A percentile compares a stretch with the other conserved stretches of the same genome.
These are phyloP conservation scores for Kluyveromyces starmeri DNA, from an alignment of 805 yeast species.

Conservation along the genomic window DNA sequence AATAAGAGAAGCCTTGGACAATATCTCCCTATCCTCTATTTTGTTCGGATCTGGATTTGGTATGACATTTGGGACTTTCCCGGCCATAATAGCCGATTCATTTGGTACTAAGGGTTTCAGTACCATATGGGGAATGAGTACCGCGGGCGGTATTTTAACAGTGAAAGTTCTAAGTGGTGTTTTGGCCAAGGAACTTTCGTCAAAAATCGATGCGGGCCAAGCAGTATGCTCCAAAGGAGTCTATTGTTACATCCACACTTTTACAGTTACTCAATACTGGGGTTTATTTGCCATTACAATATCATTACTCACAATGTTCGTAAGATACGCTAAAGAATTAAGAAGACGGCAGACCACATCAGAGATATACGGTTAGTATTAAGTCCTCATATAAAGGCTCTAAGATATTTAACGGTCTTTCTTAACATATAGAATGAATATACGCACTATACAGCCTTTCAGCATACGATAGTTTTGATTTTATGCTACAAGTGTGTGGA, in stretches of 20 bases:
- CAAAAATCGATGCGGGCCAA: conserved; percentile 32
- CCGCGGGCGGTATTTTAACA: conserved; percentile 58
- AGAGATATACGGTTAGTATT: no score
- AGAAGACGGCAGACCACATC: no score
- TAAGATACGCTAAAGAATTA: conserved; percentile 5
- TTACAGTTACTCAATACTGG: conserved; percentile 23
- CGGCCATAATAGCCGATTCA: conserved; percentile 64
- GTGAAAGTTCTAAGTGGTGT: conserved; percentile 45
- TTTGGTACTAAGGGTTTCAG: conserved; percentile 63
- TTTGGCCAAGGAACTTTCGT: conserved; percentile 48
- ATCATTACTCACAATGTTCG: conserved; percentile 14
- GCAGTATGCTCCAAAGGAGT: conserved; percentile 38
- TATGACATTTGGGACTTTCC: conserved; percentile 61
- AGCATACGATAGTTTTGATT: no score
- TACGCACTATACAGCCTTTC: no score
- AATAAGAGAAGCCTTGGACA: conserved; percentile 34
- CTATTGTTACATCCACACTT: conserved; percentile 40
- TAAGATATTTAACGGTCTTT: no score
- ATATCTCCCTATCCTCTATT: conserved; percentile 42
- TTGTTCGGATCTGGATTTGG: conserved; percentile 63
- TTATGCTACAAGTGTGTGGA: no score
- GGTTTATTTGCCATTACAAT: conserved; percentile 15
- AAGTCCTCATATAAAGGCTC: no score
- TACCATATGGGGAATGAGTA: conserved; percentile 66
- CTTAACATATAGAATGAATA: no score